Evolutionary conservation across 257 asterid species (phyloP).

Genomic region (Nicotiana paniculata): DNA sequence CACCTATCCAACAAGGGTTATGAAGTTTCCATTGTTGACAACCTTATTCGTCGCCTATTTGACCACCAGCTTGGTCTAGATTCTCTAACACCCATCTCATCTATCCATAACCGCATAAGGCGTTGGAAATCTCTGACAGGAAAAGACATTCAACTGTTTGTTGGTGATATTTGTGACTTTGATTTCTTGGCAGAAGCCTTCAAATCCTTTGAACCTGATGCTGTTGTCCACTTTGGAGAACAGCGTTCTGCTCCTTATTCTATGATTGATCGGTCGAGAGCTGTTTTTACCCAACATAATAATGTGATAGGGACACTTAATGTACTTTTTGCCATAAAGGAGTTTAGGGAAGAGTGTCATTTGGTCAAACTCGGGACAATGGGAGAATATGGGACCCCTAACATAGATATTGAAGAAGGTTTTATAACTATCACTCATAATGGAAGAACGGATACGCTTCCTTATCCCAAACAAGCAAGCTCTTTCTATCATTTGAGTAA

Average conservation of each 20-base stretch:
- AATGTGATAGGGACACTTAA: slow-evolving; percentile 89
- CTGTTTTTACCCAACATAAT: slow-evolving; percentile 79
- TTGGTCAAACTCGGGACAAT: slow-evolving; percentile 95
- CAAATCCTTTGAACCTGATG: slow-evolving; percentile 71
- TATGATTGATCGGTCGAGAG: slow-evolving; percentile 94
- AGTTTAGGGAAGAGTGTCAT: slow-evolving; percentile 84
- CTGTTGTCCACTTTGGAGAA: slow-evolving; percentile 94
- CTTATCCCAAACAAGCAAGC: slow-evolving; percentile 93
- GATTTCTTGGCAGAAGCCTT: slow-evolving; percentile 81
- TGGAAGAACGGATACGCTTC: slow-evolving; percentile 88
- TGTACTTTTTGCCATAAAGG: slow-evolving; percentile 87
- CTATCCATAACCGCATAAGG: slow-evolving; percentile 72
- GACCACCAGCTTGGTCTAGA: slow-evolving; percentile 92
- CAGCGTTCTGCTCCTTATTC: slow-evolving; percentile 97
- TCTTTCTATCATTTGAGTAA: slow-evolving; percentile 92
- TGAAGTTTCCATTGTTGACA: slow-evolving; percentile 82
- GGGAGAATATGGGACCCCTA: slow-evolving; percentile 99
- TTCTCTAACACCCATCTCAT: slow-evolving; percentile 85
- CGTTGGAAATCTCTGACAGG: slow-evolving; percentile 82
- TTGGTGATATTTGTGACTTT: slow-evolving; percentile 88
- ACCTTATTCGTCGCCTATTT: slow-evolving; percentile 74
- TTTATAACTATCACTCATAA: slow-evolving; percentile 76
- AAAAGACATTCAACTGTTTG: slow-evolving; percentile 58
- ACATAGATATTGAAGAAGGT: slow-evolving; percentile 97
- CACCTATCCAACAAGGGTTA: slow-evolving; percentile 60